Base-by-base conservation (phyloP, 305 asterid species). In the Fraxinus platypoda region DNA sequence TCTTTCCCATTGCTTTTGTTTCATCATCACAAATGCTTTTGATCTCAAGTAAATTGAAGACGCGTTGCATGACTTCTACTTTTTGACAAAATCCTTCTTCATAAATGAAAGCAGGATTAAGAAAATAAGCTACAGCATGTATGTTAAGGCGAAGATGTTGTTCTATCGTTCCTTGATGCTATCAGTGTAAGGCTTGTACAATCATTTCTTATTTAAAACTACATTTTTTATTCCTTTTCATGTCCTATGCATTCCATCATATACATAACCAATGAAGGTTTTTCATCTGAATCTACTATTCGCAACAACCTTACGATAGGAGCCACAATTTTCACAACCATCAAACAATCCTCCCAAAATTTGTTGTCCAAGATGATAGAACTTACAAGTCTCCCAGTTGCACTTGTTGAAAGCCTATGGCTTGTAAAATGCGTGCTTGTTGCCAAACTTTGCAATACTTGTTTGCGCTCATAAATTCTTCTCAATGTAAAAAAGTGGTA, bases 171-270 rank as follows among this genome's bases (percentile, higher is more conserved):
- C 1, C 6, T 73, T 19, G 8, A 78, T 74, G 28, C 73, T 83
- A 30, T 74, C 4, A 52, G 34, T 6, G 70, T 71, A 83, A 19
- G 41, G 21, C 11, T 34, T 52, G 11, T 19, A 78, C n/a, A 41
- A 8, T 19, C 15, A 6, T 23, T 78, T 19, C 28, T 30, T 57
- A 25, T 83, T 75, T 21, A 6, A 30, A 59, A 79, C 31, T 0
- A 59, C 3, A 2, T 38, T 46, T 43, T 81, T 64, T 7, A 71
- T 77, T 7, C 78, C 78, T 2, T 68, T 75, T 5, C 11, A 9
- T 23, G n/a, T 74, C 46, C 78, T 83, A 11, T 26, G 19, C 75
- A 79, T 33, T 15, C 83, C 83, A 8, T 83, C 77, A 79, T 78
- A 74, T 31, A 35, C 41, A 35, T 35, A 35, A 7, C 41, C 2